Conservation (phyloP, 2,329 filamentous ascomycete genomes). For the Orbilia brochopaga region DNA sequence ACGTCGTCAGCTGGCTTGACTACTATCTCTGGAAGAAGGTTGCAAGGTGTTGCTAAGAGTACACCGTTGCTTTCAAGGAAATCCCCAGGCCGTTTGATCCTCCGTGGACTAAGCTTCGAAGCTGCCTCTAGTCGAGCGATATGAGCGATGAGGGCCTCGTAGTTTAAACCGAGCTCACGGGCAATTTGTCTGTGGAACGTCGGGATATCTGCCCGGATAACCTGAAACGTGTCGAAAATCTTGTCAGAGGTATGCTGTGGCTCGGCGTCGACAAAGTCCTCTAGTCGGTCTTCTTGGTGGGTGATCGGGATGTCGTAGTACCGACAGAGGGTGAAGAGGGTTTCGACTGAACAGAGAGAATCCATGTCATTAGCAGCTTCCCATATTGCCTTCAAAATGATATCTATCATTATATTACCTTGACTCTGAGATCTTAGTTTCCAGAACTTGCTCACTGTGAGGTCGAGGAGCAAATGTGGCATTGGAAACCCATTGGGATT, state of each 20-base stretch:
- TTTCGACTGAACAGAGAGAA: not conserved
- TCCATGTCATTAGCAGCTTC: not conserved
- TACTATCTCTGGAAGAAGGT: too few species aligned
- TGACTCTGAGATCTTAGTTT: not conserved
- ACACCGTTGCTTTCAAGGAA: too few species aligned
- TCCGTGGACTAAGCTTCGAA: not conserved
- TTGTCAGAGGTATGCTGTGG: not conserved
- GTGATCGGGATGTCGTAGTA: not conserved
- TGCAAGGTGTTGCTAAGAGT: too few species aligned
- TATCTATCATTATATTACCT: not conserved
- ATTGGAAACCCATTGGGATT: slow-evolving; percentile 1
- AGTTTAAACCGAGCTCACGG: not conserved
- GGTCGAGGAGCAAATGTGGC: not conserved
- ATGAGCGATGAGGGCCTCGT: not conserved
- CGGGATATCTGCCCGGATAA: not conserved
- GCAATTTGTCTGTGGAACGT: not conserved
- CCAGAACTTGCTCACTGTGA: slow-evolving; percentile 3
- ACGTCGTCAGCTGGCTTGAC: too few species aligned
- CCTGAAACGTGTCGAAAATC: not conserved
- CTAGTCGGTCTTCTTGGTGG: not conserved
- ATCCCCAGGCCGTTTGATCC: too few species aligned
- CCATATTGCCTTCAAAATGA: not conserved
- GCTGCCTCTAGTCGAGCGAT: not conserved
- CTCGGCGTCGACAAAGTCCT: not conserved
- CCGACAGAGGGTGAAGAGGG: not conserved